Percentiles rank a stretch among this genome's conserved stretches.
phyloP scores from a whole-genome alignment of 2,329 filamentous ascomycete species.

The Ophiosphaerella herpotricha region DNA sequence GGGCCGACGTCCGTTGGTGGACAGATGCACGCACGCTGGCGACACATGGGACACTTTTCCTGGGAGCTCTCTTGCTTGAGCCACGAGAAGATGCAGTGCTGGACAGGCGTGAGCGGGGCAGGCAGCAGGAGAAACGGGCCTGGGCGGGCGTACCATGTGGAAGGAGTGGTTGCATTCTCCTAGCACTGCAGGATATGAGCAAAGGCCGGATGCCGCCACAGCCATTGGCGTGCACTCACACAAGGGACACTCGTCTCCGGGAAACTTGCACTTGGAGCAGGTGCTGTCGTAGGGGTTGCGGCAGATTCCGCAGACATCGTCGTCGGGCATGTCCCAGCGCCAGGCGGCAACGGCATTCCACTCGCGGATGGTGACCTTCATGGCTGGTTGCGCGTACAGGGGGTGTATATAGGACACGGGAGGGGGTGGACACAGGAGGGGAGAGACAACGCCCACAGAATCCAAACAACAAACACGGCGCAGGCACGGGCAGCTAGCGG shows the following conservation, averaged over 20 bases:
- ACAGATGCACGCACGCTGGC: slow-evolving; percentile 71
- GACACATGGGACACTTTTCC: slow-evolving; percentile 96
- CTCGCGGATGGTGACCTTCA: slow-evolving; percentile 94
- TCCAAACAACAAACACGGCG: slow-evolving; percentile 24
- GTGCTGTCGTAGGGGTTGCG: slow-evolving; percentile 97
- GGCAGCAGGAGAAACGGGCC: background rate
- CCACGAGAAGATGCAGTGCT: slow-evolving; percentile 97
- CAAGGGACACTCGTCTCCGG: slow-evolving; percentile 91
- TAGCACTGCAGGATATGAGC: slow-evolving; percentile 66
- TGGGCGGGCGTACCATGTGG: slow-evolving; percentile 73
- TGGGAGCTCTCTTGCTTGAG: slow-evolving; percentile 92
- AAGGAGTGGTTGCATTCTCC: slow-evolving; percentile 98
- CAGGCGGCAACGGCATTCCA: slow-evolving; percentile 96
- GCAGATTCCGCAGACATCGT: slow-evolving; percentile 98
- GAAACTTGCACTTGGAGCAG: slow-evolving; percentile 96
- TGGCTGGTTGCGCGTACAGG: no score
- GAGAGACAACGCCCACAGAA: no score
- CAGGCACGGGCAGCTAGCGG: slow-evolving; percentile 13
- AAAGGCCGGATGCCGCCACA: background rate
- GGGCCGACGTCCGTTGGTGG: no score
- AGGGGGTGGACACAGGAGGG: no score
- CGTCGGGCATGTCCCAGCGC: slow-evolving; percentile 96
- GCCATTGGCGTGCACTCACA: slow-evolving; percentile 60
- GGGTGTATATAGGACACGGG: no score
- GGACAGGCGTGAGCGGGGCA: slow-evolving; percentile 8